Evolutionary conservation across 1,284 basidiomycete genomes (phyloP).

Genomic region (Trichosporon coremiiforme): DNA sequence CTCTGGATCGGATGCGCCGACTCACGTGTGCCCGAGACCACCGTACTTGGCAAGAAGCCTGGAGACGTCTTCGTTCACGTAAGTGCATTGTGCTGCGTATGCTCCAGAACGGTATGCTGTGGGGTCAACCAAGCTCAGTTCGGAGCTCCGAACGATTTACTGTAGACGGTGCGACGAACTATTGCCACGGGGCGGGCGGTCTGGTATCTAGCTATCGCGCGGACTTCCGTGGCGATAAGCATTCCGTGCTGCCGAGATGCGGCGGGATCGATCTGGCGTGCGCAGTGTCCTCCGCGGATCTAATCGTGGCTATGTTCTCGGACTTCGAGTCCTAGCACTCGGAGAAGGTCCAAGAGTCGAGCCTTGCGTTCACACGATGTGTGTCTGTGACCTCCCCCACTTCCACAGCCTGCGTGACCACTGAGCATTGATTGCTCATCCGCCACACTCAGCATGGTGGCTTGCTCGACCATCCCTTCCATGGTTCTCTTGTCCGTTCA

Average conservation of each 20-base stretch:
- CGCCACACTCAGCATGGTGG: not conserved
- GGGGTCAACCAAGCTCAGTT: no score
- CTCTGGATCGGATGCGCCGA: conserved; percentile 57
- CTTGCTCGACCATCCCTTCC: not conserved
- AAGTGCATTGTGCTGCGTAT: conserved; percentile 25
- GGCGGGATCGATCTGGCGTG: not conserved
- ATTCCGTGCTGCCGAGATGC: no score
- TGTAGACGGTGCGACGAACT: no score
- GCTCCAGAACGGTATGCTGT: no score
- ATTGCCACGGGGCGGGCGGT: not conserved
- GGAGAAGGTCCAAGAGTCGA: not conserved
- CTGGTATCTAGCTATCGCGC: not conserved
- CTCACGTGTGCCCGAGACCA: conserved; percentile 54
- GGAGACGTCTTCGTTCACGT: conserved; percentile 70
- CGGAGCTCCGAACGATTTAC: no score
- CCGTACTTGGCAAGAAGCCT: conserved; percentile 57
- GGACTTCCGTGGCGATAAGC: not conserved
- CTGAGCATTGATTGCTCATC: not conserved
- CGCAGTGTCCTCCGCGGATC: not conserved
- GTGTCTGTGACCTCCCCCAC: no score
- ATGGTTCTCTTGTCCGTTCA: not conserved
- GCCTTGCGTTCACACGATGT: not conserved
- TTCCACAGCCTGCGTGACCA: not conserved
- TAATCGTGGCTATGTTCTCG: not conserved
- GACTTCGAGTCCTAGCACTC: not conserved